A percentile compares a stretch with the other conserved stretches of the same genome.
phyloP scores from a whole-genome alignment of 129 eudicot species.

The Ambrosia trifida region DNA sequence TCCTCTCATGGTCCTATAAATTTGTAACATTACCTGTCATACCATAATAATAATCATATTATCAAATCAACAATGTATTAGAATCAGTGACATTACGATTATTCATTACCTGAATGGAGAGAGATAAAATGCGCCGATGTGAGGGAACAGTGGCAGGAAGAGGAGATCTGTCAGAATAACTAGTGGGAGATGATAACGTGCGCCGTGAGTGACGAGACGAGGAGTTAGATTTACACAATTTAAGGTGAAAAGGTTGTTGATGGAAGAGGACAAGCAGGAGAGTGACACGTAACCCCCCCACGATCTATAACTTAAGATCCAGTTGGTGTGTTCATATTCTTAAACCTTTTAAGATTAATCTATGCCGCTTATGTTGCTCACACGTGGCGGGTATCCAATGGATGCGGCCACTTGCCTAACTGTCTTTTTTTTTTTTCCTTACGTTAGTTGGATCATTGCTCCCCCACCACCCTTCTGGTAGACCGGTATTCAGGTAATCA shows the following conservation, averaged over 20 bases:
- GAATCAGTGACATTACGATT: no score
- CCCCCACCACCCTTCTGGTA: no score
- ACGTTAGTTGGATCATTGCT: not conserved
- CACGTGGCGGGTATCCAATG: not conserved
- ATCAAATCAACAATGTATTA: not conserved
- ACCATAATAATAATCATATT: conserved; percentile 23
- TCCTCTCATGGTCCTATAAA: conserved; percentile 50
- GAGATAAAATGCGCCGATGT: conserved; percentile 30
- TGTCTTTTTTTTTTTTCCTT: not conserved
- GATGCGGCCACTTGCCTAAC: not conserved
- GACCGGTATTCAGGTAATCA: no score
- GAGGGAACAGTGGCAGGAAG: conserved; percentile 24
- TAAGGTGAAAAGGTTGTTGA: conserved; percentile 9
- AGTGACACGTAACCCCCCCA: conserved; percentile 25
- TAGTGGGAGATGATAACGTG: conserved; percentile 39
- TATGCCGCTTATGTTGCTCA: not conserved
- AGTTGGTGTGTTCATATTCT: not conserved
- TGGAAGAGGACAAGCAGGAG: conserved; percentile 10
- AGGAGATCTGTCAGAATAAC: conserved; percentile 21
- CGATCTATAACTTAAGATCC: conserved; percentile 35
- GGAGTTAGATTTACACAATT: not conserved
- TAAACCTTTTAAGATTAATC: not conserved
- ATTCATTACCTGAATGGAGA: conserved; percentile 6
- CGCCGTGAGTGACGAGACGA: conserved; percentile 35
- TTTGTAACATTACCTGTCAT: conserved; percentile 27